Evolutionary conservation across 306 rosid genomes (phyloP).

Genomic region (Cicer chorassanicum): DNA sequence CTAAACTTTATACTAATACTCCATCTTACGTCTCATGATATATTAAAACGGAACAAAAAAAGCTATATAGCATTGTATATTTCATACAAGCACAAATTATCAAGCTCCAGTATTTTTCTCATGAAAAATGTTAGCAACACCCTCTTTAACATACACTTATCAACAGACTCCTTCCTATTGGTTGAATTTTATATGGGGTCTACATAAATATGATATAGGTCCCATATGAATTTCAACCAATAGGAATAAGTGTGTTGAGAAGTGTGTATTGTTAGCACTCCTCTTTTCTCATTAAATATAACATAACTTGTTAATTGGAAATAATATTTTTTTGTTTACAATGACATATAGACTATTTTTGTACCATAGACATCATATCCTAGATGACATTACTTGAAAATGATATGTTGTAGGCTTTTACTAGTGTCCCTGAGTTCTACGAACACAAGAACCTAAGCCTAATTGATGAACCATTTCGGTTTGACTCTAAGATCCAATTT

Average conservation of each 20-base stretch:
- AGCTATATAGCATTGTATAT: background rate
- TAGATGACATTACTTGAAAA: slow-evolving; percentile 26
- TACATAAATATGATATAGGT: no score
- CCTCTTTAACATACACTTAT: no score
- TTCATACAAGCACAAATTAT: slow-evolving; percentile 11
- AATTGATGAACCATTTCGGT: background rate
- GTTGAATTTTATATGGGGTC: no score
- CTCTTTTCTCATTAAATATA: background rate
- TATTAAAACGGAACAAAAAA: background rate
- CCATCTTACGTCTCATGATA: background rate
- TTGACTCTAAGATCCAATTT: slow-evolving; percentile 12
- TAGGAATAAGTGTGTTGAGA: no score
- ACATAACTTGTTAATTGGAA: background rate
- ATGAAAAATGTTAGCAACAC: background rate
- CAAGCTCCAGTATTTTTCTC: background rate
- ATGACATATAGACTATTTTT: background rate
- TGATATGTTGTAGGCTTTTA: background rate
- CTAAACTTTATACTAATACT: slow-evolving; percentile 6
- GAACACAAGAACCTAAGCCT: background rate
- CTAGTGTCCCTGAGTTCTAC: background rate
- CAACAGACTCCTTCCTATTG: no score
- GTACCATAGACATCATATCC: background rate
- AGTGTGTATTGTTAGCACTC: no score
- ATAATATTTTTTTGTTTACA: slow-evolving; percentile 3
- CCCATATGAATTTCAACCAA: no score